Evolutionary conservation across 2,329 filamentous ascomycete genomes (phyloP), one percentile per base, ranked within the genome.

Genomic region (Alternaria sp.): DNA sequence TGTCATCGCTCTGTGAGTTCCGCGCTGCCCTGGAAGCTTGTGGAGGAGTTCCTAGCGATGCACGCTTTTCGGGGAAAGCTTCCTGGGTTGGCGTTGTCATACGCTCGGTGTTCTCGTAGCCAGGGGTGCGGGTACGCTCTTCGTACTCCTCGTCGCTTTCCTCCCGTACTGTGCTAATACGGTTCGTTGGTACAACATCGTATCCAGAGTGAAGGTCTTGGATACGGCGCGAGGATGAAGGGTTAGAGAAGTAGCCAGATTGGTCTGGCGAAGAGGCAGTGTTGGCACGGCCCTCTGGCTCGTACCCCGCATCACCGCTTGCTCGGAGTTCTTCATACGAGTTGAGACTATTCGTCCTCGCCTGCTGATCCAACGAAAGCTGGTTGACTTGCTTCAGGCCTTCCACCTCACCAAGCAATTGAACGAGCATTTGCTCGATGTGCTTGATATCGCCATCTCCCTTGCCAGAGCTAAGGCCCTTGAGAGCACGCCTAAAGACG

Each of bases 401-500:
- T 77, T 98, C 95, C 7, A 99, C 94, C 77, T 99, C 96, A 55
- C 90, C 92, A 20, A 99, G 88, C 21, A 99, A 87, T 76, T 97
- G 94, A 79, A 96, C 92, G 33, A 99, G 87, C 83, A 85, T 84
- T 46, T 76, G 73, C 69, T 84, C 82, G 51, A 97, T 97, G 71
- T 93, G 92, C 68, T 89, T 88, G 55, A 97, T 87, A 72, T 99
- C 96, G 73, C 92, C 95, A 8, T 91, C 90, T 55, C 93, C 95
- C 83, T 96, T 96, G 75, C 61, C 61, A 28, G 91, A 87, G 71
- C 93, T 93, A 54, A 99, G 84, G 4, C 94, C 94, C 78, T 96
- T 95, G 54, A 99, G 85, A n/a, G 96, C 96, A 66, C 95, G 90
- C 73, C 91, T 92, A 83, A 98, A 96, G n/a, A 99, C 88, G 76